phyloP scores from a whole-genome alignment of 2,329 filamentous ascomycete species.

The Ophiocordyceps sinensis region DNA sequence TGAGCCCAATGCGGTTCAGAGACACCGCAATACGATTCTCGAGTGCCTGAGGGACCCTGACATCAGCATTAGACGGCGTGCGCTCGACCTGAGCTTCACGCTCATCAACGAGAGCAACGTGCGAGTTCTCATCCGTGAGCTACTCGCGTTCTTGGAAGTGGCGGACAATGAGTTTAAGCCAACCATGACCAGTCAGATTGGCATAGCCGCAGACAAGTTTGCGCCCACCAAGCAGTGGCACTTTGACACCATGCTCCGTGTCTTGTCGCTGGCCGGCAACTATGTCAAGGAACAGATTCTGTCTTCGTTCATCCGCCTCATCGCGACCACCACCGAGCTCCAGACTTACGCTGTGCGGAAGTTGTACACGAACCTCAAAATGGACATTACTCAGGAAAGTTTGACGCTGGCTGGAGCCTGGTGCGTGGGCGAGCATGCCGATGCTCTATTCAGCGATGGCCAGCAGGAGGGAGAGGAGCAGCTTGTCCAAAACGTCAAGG shows the following conservation, averaged over 20 bases:
- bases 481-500: constrained; percentile 63
- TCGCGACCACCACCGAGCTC: constrained; percentile 85
- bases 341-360: constrained; percentile 97
- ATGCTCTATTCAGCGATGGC: constrained; percentile 74
- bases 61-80: constrained; percentile 90
- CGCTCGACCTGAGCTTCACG: constrained; percentile 95
- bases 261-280: constrained; percentile 85
- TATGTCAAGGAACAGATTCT: constrained; percentile 97
- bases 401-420: constrained; percentile 85
- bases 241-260: constrained; percentile 90
- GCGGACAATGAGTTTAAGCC: constrained; percentile 98
- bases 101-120: constrained; percentile 96
- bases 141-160: constrained; percentile 89
- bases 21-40: constrained; percentile 92
- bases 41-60: constrained; percentile 94
- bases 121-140: constrained; percentile 78
- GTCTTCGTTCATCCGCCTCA: constrained; percentile 88
- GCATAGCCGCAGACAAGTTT: constrained; percentile 89
- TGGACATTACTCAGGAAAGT: constrained; percentile 95
- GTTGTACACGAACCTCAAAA: constrained; percentile 77
- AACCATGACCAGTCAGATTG: constrained; percentile 95
- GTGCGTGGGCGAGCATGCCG: constrained; percentile 96
- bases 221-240: constrained; percentile 98
- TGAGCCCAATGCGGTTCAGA: constrained; percentile 92
- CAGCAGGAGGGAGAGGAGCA: constrained; percentile 92